Base-by-base conservation (phyloP, 2,329 filamentous ascomycete species). In the Scopulariopsis brevicaulis region DNA sequence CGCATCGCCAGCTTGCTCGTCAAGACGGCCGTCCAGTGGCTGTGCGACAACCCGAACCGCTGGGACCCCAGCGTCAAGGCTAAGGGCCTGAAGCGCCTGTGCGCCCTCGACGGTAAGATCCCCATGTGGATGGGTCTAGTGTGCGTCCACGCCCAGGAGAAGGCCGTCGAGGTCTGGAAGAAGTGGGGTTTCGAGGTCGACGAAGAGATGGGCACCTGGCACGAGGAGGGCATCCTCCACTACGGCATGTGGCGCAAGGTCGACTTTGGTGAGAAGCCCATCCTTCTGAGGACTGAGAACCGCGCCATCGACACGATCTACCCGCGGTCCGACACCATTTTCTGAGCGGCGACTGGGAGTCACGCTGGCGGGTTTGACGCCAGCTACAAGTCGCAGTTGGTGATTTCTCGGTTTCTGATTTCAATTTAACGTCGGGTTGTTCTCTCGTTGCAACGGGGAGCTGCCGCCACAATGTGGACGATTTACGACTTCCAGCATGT, bases 211-310 rank as follows among this genome's bases (percentile, higher is more conserved):
- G 89, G 89, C 1, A 77, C 69, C 35, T 96, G 91, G 90, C 77
- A 78, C 61, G 91, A 96, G 70, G 90, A 94, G 66, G 89, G 87
- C 4, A 93, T 96, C 58, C 77, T 81, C 62, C 90, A 96, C 74
- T 79, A 95, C 20, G 91, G 89, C 60, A 95, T 96, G 91, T 96
- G 82, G 62, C 65, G 70, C 62, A 72, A 81, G 37, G 60, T 84
- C 32, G 66, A 74, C 4, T 32, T 58, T 50, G 46, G 46, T 14
- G 24, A 35, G 28, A 57, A 57, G 34, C 55, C 55, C 2, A 28
- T 34, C 35, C 40, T 18, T 35, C 46, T 24, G 18, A 50, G 51
- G 55, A 5, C 25, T n/a, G 11, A 50, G 4, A 8, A 24, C 20
- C 8, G 20, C 11, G 18, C 35, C 1, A 20, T 43, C 1, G 18